Base-by-base conservation (phyloP, 805 yeast genomes). In the Komagataella phaffii region DNA sequence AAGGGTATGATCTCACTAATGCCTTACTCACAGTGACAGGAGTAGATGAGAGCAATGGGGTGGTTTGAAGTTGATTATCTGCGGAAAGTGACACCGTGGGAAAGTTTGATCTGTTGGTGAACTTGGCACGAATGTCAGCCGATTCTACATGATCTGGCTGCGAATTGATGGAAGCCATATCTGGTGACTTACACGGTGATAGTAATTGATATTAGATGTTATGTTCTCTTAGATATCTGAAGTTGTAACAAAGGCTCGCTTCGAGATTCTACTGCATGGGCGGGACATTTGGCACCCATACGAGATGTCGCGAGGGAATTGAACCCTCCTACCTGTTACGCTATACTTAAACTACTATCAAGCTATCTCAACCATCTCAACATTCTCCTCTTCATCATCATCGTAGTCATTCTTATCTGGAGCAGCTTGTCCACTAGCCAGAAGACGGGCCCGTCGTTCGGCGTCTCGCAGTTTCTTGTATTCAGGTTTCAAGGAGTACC, bases 1-100 rank as follows among this genome's bases (percentile, higher is more conserved):
- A 88, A 1, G 98, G 98, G 63, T 91, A 90, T 7, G 95, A 80
- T 54, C 80, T 75, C 45, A 89, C 79, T 50, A 91, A 73, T 2
- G 93, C 87, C 58, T 87, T 85, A 30, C 96, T 83, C 12, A 91
- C 88, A 0, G 89, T 79, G 2, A 96, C 93, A 2, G 98, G 98
- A 0, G 99, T 93, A 1, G 88, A 80, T 1, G 88, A 80, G 44
- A 88, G 74, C 56, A 93, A 73, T 1, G 97, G 96, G 2, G 96
- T 85, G 1, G 93, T 76, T 54, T 77, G 70, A 50, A 79, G 72
- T 55, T 61, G 54, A 24, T 49, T 56, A 43, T 36, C 50, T 44
- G 48, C 17, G 3, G 49, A 50, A 1, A 48, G 17, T n/a, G 53
- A 17, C 3, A 46, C n/a, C n/a, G n/a, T 17, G 2, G 45, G 44